Evolutionary conservation across 1,284 basidiomycete species (phyloP), one percentile per base, ranked within the genome.

Genomic region (Trametes hirsuta): DNA sequence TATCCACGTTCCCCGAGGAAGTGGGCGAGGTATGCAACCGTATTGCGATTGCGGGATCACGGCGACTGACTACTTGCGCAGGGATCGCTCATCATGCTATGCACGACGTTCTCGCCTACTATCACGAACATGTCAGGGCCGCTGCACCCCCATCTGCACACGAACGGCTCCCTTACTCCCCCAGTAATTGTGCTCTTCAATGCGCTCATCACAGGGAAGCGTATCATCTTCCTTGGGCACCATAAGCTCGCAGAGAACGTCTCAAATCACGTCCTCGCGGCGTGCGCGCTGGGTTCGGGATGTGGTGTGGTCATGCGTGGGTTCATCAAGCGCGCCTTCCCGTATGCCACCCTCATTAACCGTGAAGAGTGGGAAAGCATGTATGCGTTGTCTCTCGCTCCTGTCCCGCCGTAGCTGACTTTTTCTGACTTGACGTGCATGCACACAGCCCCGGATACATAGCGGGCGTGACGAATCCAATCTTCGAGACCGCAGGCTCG

Each of bases 151-250:
- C 94, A 98, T 72, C 79, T 99, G 34, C 96, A 98, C 72, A 94
- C 94, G 0, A 95, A 91, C 67, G 97, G 97, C 52, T 79, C 85
- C n/a, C 79, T 85, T 59, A 98, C 97, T 0, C 94, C 95, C 70
- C 95, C 96, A 0, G 88, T 99, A 68, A 95, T 97, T 59, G 82
- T 98, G 45, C 84, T 99, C 11, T 95, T 97, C 80, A 98, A 98
- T 73, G 96, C 96, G 0, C 84, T 99, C 59, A 81, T 97, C 24
- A 96, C 96, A 0, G 88, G 93, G 59, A 97, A 98, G 71, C 88
- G 96, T 14, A 90, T 98, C 66, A 89, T 99, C 65, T 97, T 99
- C 76, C 79, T 98, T 44, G 95, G 95, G 0, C 90, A 96, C 70
- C 89, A 87, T 65, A 83, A 90, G 63, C 91, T 95, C 9, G 93